Base-by-base conservation (phyloP, 345 rosid species). In the Salix arbutifolia region DNA sequence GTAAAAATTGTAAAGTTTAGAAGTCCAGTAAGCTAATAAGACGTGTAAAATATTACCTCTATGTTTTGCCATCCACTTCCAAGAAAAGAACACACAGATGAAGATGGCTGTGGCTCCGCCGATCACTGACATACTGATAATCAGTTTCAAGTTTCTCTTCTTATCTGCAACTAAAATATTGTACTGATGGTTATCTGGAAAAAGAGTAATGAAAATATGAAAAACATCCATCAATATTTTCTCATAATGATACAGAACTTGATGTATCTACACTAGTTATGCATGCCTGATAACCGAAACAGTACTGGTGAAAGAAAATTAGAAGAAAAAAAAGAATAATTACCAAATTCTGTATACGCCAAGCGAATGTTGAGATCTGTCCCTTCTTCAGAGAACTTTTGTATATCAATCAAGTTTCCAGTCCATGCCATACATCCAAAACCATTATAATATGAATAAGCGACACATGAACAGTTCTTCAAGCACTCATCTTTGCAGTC, bases 401-500 rank as follows among this genome's bases (percentile, higher is more conserved):
- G 77, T 58, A 73, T 40, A 78, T 78, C 81, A 10, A 68, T 31
- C 5, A 78, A 44, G 23, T 68, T 31, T 61, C 77, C 81, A 26
- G 37, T 26, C 77, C 42, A 38, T 38, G 0, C 44, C 12, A 40
- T 40, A 40, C 44, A 40, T 0, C 44, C 77, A 14, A 73, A 56
- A 18, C 50, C 69, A 30, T 42, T 33, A 14, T 48, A 74, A 69
- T 40, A 73, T 35, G 78, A 73, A 74, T 74, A 79, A 30, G 78
- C 82, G 6, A 66, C 46, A 38, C 78, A 79, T 1, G 82, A 80
- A 44, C 91, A 87, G 70, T 87, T 88, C 23, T 9, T 69, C 71
- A 82, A 72, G 83, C 95, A 89, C 37, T 46, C 18, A 6, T 72
- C 48, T 69, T 65, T 77, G 74, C 92, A 91, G 26, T 42, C 25